A percentile compares a stretch with the other conserved stretches of the same genome.
Evolutionary conservation across 768 basidiomycete genomes (phyloP).

Genomic region (Mycena vitilis): DNA sequence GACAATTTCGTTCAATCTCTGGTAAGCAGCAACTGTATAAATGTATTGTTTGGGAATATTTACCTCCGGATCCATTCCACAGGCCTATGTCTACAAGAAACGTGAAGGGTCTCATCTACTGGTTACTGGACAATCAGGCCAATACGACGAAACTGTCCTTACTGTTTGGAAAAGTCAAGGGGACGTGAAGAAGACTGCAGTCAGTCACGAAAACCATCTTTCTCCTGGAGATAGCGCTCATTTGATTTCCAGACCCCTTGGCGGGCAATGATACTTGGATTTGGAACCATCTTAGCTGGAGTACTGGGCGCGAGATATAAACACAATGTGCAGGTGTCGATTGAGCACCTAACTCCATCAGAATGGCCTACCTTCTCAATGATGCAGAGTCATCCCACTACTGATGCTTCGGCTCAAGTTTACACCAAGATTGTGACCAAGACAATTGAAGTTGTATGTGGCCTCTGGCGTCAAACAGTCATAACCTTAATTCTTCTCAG

Average conservation of each 20-base stretch:
- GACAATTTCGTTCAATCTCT: neutral
- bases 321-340: neutral
- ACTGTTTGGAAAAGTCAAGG: neutral
- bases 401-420: neutral
- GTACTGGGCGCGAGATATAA: neutral
- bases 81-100: neutral
- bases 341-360: neutral
- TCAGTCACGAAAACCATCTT: neutral
- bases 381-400: neutral
- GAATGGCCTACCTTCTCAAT: neutral
- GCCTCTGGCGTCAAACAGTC: neutral
- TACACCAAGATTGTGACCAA: neutral
- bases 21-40: neutral
- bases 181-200: neutral
- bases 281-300: neutral
- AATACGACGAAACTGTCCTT: neutral
- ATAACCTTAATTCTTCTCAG: neutral
- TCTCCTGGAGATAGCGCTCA: too few species aligned
- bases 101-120: neutral
- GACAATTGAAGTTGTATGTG: neutral
- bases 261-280: neutral
- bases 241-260: neutral
- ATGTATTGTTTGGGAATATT: neutral
- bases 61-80: neutral
- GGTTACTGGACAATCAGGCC: neutral